phyloP scores from a whole-genome alignment of 208 protist genomes.

The Trypanosoma platydactyli region DNA sequence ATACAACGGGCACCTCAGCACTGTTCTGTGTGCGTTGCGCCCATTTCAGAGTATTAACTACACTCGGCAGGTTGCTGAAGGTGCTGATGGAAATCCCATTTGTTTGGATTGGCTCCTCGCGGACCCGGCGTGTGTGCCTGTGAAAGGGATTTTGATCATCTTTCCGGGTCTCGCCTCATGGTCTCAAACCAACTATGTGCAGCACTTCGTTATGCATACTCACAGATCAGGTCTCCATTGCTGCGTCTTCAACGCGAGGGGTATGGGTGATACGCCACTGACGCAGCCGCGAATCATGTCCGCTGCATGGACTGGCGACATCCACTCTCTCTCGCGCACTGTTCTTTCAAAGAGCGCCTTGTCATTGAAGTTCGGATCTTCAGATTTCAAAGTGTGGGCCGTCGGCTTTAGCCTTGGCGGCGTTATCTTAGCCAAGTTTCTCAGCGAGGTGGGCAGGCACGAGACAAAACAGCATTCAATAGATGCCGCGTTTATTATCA shows the following conservation, averaged over 20 bases:
- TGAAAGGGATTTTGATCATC: slow-evolving; percentile 57
- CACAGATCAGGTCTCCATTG: slow-evolving; percentile 53
- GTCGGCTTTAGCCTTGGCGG: slow-evolving; percentile 79
- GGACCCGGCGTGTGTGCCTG: background rate
- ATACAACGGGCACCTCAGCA: slow-evolving; percentile 62
- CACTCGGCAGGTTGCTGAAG: slow-evolving; percentile 37
- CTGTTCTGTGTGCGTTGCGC: slow-evolving; percentile 65
- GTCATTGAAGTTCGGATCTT: slow-evolving; percentile 28
- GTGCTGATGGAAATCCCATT: slow-evolving; percentile 68
- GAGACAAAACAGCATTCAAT: slow-evolving; percentile 21
- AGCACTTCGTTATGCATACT: slow-evolving; percentile 55
- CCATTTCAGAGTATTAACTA: slow-evolving; percentile 43
- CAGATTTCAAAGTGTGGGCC: slow-evolving; percentile 35
- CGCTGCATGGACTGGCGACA: slow-evolving; percentile 62
- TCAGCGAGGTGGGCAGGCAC: slow-evolving; percentile 43
- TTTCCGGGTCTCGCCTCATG: slow-evolving; percentile 74
- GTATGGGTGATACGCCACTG: slow-evolving; percentile 70
- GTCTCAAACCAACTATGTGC: slow-evolving; percentile 75
- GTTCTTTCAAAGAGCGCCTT: slow-evolving; percentile 34
- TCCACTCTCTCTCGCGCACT: slow-evolving; percentile 25
- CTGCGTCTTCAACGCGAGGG: slow-evolving; percentile 67
- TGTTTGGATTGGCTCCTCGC: slow-evolving; percentile 66
- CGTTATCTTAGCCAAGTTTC: slow-evolving; percentile 65
- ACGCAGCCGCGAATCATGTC: slow-evolving; percentile 67
- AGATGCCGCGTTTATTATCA: slow-evolving; percentile 51